These are phyloP conservation scores for Spiraea crenata DNA, from an alignment of 331 rosid species.

Conservation along the genomic window DNA sequence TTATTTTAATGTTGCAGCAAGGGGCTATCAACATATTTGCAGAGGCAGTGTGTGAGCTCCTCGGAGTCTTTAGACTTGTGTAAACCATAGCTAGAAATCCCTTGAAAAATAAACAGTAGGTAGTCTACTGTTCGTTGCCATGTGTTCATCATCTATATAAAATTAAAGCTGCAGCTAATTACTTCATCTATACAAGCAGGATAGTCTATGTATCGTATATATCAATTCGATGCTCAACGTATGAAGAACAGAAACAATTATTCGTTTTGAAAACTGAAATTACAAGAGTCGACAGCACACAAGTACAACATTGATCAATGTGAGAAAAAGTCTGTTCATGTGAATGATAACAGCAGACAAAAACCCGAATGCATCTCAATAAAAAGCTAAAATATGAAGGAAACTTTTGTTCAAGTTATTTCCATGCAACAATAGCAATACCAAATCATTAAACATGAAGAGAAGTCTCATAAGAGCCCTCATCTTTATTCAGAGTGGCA, in stretches of 20 bases:
- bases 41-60: neutral
- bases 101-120: no score
- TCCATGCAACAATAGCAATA: neutral
- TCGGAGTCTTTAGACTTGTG: no score
- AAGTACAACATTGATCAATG: no score
- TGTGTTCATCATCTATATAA: no score
- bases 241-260: neutral
- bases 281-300: neutral
- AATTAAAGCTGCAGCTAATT: no score
- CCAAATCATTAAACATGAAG: slow-evolving; percentile 1
- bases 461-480: slow-evolving; percentile 2
- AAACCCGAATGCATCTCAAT: neutral
- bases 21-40: neutral
- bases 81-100: no score
- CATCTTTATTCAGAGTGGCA: slow-evolving; percentile 11
- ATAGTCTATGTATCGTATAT: no score
- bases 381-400: neutral
- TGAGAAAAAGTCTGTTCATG: neutral
- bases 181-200: no score
- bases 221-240: neutral
- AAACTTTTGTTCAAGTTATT: neutral
- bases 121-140: no score
- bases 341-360: neutral
- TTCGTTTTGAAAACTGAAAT: neutral
- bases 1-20: neutral